Percentiles rank a stretch among this genome's conserved stretches.
Conservation (phyloP, 208 protist species). For the Crithidia thermophila region DNA sequence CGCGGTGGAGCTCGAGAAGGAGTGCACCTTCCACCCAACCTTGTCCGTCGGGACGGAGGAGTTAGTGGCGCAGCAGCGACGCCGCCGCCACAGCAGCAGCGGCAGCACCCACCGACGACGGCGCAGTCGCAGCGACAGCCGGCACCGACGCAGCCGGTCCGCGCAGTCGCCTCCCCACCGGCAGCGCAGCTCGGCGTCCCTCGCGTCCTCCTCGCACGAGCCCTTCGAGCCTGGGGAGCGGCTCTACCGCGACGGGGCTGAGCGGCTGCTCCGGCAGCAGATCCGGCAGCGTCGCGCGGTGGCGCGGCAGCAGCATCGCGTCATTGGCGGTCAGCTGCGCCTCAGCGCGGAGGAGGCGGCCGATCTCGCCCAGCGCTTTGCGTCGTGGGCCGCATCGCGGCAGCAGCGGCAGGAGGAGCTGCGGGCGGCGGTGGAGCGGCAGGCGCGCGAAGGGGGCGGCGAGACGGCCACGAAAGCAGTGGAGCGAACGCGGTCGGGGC, state of each 20-base stretch:
- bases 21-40: slow-evolving; percentile 65
- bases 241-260: slow-evolving; percentile 77
- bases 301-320: slow-evolving; percentile 19
- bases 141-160: not conserved
- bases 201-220: slow-evolving; percentile 26
- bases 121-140: slow-evolving; percentile 8
- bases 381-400: slow-evolving; percentile 52
- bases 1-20: slow-evolving; percentile 31
- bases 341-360: slow-evolving; percentile 37
- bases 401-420: slow-evolving; percentile 33
- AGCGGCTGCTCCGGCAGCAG: slow-evolving; percentile 77
- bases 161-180: not conserved
- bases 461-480: too few species aligned
- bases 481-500: not conserved
- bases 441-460: slow-evolving; percentile 8
- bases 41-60: slow-evolving; percentile 42
- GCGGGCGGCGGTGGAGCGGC: slow-evolving; percentile 30
- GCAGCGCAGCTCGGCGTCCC: not conserved
- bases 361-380: slow-evolving; percentile 52
- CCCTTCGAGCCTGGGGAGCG: slow-evolving; percentile 64
- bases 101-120: slow-evolving; percentile 6
- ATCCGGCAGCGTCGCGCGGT: slow-evolving; percentile 56
- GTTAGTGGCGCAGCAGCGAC: slow-evolving; percentile 34
- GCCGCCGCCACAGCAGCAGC: slow-evolving; percentile 10
- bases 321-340: slow-evolving; percentile 48